Base-by-base conservation (phyloP, 2,329 filamentous ascomycete genomes). In the Colletotrichum scovillei region DNA sequence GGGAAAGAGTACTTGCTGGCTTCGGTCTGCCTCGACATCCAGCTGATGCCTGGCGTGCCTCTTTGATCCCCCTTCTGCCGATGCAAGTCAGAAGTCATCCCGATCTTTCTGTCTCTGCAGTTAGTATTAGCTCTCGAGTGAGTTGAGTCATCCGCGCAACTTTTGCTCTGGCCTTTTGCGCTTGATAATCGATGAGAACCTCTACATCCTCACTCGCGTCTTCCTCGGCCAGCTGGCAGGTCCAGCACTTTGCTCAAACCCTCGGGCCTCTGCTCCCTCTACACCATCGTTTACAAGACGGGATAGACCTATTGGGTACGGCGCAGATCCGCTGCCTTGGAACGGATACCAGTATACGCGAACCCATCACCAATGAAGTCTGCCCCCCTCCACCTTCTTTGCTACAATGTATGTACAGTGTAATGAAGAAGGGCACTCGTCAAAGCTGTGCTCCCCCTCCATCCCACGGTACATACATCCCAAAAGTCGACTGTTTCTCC, bases 201-300 rank as follows among this genome's bases (percentile, higher is more conserved):
- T 62, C 35, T 38, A 62, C 59, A 49, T 52, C 42, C 30, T 11
- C 26, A n/a, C 32, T 58, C 28, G 28, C 56, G 30, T 46, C 35
- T 7, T 22, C 57, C 57, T 63, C 24, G 24, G 35, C 5, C 26
- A 49, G 38, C 11, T 30, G 42, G 42, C 42, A 46, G n/a, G 42
- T 46, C 42, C 42, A 46, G 16, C 42, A 49, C 42, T 22, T 46
- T 63, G 1, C 19, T 19, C 62, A 55, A 32, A 26, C 24, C 59
- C 70, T 73, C 60, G 68, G 68, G 52, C 70, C 67, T 59, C 60
- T 62, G 38, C 60, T 60, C 46, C 38, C 59, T 53, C 46, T 59
- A 69, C 70, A 70, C 67, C 70, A 73, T 70, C 67, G 60, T 73
- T 65, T 73, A 56, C 57, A 65, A 60, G 8, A 63, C 59, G 32